Evolutionary conservation across 2,329 filamentous ascomycete genomes (phyloP).

Genomic region (Capronia americana): DNA sequence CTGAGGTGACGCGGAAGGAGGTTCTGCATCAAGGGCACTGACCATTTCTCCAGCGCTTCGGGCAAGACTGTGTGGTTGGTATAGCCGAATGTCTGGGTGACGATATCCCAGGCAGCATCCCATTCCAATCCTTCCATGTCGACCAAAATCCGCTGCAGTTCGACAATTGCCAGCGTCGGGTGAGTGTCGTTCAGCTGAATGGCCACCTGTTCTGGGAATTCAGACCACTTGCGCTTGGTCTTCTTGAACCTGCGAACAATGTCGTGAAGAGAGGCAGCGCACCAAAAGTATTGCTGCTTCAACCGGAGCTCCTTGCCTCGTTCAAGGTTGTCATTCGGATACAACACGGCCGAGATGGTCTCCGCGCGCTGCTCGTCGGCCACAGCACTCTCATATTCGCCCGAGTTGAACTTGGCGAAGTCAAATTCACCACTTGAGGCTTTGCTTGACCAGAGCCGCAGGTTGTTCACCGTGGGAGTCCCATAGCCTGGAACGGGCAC

Average conservation of each 20-base stretch:
- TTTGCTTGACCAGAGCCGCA: slow-evolving; percentile 97
- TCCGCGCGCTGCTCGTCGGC: slow-evolving; percentile 99
- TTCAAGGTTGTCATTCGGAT: slow-evolving; percentile 97
- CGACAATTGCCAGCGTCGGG: slow-evolving; percentile 93
- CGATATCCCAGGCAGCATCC: slow-evolving; percentile 89
- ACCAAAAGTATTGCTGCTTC: slow-evolving; percentile 99
- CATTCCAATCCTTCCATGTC: slow-evolving; percentile 91
- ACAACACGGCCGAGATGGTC: slow-evolving; percentile 95
- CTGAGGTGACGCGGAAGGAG: slow-evolving; percentile 89
- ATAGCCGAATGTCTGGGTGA: slow-evolving; percentile 83
- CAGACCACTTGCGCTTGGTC: slow-evolving; percentile 84
- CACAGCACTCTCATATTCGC: slow-evolving; percentile 96
- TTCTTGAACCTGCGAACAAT: slow-evolving; percentile 99
- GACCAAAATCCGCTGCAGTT: slow-evolving; percentile 88
- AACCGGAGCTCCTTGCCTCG: slow-evolving; percentile 94
- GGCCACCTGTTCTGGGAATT: slow-evolving; percentile 92
- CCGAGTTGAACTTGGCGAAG: slow-evolving; percentile 99
- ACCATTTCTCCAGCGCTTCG: slow-evolving; percentile 98
- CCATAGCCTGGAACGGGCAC: slow-evolving; percentile 89
- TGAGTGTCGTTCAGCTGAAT: slow-evolving; percentile 99
- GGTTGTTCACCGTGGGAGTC: slow-evolving; percentile 91
- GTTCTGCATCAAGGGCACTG: slow-evolving; percentile 88
- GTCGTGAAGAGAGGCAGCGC: slow-evolving; percentile 92
- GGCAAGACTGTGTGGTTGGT: slow-evolving; percentile 98
- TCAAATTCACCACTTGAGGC: slow-evolving; percentile 97